Conservation (phyloP, 805 yeast genomes). For the Ogataea zsoltii region DNA sequence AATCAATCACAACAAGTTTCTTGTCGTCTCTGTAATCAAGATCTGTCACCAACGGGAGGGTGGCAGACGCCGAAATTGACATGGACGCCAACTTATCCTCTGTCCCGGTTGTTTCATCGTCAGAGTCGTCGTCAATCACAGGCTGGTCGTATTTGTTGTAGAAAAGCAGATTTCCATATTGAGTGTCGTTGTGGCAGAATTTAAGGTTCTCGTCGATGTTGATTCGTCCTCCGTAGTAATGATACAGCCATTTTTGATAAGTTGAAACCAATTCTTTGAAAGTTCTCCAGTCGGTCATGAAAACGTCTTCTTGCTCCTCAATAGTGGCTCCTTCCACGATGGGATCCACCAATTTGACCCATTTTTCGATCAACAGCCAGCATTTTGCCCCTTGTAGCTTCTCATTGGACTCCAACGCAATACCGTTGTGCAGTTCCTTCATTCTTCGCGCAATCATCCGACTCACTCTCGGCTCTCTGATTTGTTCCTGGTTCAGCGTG, state of each 20-base stretch:
- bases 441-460: constrained; percentile 92
- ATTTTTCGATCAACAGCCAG: constrained; percentile 70
- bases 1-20: constrained; percentile 89
- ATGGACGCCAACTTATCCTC: constrained; percentile 20
- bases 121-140: constrained; percentile 29
- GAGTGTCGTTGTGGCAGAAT: constrained; percentile 96
- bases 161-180: constrained; percentile 87
- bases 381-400: constrained; percentile 59
- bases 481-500: constrained; percentile 71
- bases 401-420: constrained; percentile 62
- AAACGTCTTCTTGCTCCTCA: constrained; percentile 40
- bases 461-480: constrained; percentile 73
- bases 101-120: constrained; percentile 17
- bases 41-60: constrained; percentile 33
- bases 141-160: constrained; percentile 33
- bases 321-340: constrained; percentile 41
- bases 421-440: constrained; percentile 88
- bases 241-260: constrained; percentile 66
- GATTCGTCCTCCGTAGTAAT: constrained; percentile 43
- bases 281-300: constrained; percentile 47
- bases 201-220: constrained; percentile 52
- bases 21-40: constrained; percentile 45
- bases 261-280: constrained; percentile 49
- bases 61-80: constrained; percentile 18
- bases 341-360: constrained; percentile 55